Evolutionary conservation across 805 yeast genomes (phyloP).

Genomic region (Nematodospora valgi): DNA sequence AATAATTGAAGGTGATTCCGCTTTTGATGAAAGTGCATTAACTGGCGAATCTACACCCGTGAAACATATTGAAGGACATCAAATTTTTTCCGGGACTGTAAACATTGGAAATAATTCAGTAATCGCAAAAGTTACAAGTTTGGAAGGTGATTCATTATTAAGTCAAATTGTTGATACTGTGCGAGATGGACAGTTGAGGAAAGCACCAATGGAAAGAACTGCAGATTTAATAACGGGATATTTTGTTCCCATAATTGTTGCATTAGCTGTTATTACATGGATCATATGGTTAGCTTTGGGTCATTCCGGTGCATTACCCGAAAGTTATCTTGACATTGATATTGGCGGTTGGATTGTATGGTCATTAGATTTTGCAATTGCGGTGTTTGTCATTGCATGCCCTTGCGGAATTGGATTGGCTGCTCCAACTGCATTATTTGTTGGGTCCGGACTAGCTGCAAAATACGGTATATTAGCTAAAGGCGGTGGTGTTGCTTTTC

Average conservation of each 20-base stretch:
- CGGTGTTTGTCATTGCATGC: conserved; percentile 80
- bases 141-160: conserved; percentile 62
- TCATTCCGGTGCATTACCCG: conserved; percentile 50
- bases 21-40: conserved; percentile 59
- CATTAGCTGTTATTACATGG: conserved; percentile 63
- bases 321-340: conserved; percentile 54
- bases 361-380: conserved; percentile 73
- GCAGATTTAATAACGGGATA: conserved; percentile 68
- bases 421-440: conserved; percentile 80
- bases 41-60: conserved; percentile 66
- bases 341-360: conserved; percentile 75
- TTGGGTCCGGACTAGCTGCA: conserved; percentile 78
- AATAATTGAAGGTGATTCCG: conserved; percentile 42
- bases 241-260: conserved; percentile 68
- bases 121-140: conserved; percentile 51
- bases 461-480: conserved; percentile 70
- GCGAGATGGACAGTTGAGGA: conserved; percentile 66
- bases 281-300: conserved; percentile 65
- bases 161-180: conserved; percentile 70
- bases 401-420: conserved; percentile 86
- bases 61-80: conserved; percentile 55
- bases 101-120: conserved; percentile 57
- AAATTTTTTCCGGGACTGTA: conserved; percentile 68
- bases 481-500: conserved; percentile 82
- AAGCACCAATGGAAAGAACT: conserved; percentile 69